A percentile compares a stretch with the other conserved stretches of the same genome.
Conservation (phyloP, 2,329 filamentous ascomycete species). For the Scytalidium sp. region DNA sequence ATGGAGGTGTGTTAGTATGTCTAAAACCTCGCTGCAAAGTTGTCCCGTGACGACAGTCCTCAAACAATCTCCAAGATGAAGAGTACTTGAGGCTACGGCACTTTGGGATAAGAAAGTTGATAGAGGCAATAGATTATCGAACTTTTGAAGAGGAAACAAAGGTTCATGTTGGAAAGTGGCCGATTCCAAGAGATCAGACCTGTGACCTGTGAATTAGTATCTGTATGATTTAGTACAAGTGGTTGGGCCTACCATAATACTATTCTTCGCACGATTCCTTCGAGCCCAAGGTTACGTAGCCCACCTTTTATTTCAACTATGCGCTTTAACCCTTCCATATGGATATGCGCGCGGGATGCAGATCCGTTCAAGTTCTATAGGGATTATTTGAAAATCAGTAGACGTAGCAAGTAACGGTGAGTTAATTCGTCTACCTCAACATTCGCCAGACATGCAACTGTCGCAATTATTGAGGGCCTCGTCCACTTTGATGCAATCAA, state of each 20-base stretch:
- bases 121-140: not conserved
- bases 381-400: not conserved
- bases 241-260: not conserved
- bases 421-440: not conserved
- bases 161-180: not conserved
- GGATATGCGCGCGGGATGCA: not conserved
- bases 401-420: not conserved
- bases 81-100: not conserved
- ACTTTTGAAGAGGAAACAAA: not conserved
- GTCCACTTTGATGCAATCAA: not conserved
- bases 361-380: not conserved
- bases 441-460: not conserved
- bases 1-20: not conserved
- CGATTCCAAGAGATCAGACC: not conserved
- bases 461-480: not conserved
- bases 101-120: not conserved
- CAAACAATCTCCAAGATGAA: not conserved
- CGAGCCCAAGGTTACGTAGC: not conserved
- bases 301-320: conserved; percentile 1
- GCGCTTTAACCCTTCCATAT: not conserved
- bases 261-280: conserved; percentile 2
- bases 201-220: not conserved
- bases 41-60: not conserved
- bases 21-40: not conserved
- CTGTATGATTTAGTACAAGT: not conserved